Evolutionary conservation across 2,329 filamentous ascomycete species (phyloP).

Genomic region (Epichloe sibirici): DNA sequence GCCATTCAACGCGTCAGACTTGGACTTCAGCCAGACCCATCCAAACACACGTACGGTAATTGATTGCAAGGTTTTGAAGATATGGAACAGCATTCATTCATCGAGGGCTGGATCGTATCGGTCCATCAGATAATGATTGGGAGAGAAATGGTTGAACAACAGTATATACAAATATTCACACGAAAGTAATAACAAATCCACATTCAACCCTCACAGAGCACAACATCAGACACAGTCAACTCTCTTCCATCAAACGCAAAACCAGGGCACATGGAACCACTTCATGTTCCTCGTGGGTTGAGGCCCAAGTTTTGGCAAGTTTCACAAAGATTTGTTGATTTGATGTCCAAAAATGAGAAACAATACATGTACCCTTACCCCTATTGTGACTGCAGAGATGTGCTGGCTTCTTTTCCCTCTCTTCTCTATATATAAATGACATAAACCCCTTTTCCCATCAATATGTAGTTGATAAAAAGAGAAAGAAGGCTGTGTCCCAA

Average conservation of each 20-base stretch:
- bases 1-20: neutral
- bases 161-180: neutral
- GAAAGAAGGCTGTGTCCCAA: neutral
- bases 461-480: neutral
- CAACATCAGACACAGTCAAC: too few relatives aligned
- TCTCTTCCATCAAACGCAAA: neutral
- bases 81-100: too few relatives aligned
- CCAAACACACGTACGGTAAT: too few relatives aligned
- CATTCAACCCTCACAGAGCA: neutral
- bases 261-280: neutral
- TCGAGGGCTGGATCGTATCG: too few relatives aligned
- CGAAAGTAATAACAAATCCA: neutral
- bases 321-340: neutral
- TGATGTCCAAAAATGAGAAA: neutral
- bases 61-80: too few relatives aligned
- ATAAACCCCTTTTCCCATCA: neutral
- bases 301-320: neutral
- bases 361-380: neutral
- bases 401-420: neutral
- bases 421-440: neutral
- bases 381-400: neutral
- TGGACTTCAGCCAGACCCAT: neutral
- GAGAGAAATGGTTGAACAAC: neutral
- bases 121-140: too few relatives aligned
- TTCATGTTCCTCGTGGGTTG: neutral